Evolutionary conservation across 2,329 filamentous ascomycete species (phyloP).

Genomic region (Bertia moriformis): DNA sequence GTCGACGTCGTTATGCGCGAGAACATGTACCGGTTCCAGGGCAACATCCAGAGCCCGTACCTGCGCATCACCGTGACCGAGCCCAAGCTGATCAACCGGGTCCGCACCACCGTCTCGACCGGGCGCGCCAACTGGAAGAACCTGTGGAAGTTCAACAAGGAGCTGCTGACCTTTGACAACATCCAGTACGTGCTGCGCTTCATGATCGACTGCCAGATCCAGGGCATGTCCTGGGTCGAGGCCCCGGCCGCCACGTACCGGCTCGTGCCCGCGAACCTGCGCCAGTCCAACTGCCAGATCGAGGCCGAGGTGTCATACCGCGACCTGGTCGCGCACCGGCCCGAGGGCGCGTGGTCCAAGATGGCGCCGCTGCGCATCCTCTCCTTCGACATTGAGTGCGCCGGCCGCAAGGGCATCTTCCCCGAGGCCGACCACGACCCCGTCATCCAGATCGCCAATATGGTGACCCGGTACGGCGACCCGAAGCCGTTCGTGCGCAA

Average conservation of each 20-base stretch:
- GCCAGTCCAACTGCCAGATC: slow-evolving; percentile 90
- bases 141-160: slow-evolving; percentile 63
- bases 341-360: slow-evolving; percentile 94
- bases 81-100: slow-evolving; percentile 65
- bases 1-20: slow-evolving; percentile 73
- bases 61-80: slow-evolving; percentile 87
- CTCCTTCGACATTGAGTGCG: slow-evolving; percentile 98
- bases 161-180: slow-evolving; percentile 83
- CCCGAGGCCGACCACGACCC: slow-evolving; percentile 83
- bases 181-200: slow-evolving; percentile 91
- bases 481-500: slow-evolving; percentile 91
- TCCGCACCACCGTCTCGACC: slow-evolving; percentile 62
- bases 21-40: slow-evolving; percentile 87
- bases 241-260: slow-evolving; percentile 61
- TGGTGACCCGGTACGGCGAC: slow-evolving; percentile 92
- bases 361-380: slow-evolving; percentile 87
- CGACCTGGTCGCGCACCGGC: slow-evolving; percentile 73
- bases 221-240: slow-evolving; percentile 97
- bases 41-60: slow-evolving; percentile 80
- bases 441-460: slow-evolving; percentile 94
- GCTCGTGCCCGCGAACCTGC: slow-evolving; percentile 48
- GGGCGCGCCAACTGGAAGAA: slow-evolving; percentile 78
- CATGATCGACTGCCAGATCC: slow-evolving; percentile 92
- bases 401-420: slow-evolving; percentile 92
- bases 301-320: slow-evolving; percentile 74